Evolutionary conservation across 352 stramenopile species (phyloP).

Genomic region (Hyaloperonospora arabidopsidis): DNA sequence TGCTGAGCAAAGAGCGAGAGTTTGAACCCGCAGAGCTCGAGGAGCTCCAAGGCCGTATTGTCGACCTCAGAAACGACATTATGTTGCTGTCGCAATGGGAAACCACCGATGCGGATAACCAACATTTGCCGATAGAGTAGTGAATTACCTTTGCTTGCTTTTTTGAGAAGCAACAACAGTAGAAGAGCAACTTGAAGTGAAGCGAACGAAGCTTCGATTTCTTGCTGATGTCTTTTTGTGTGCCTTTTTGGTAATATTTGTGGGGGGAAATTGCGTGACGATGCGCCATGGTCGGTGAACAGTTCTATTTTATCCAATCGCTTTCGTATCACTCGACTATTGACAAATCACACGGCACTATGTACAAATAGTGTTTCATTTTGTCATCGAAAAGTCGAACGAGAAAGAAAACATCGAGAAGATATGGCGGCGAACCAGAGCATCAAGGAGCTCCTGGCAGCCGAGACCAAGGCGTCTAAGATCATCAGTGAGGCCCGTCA

Average conservation of each 20-base stretch:
- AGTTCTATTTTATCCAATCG: too few relatives aligned
- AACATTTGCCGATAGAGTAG: slow-evolving; percentile 4
- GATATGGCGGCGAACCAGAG: slow-evolving; percentile 80
- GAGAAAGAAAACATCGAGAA: slow-evolving; percentile 15
- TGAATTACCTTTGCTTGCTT: neutral
- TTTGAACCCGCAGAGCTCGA: slow-evolving; percentile 37
- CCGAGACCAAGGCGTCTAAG: slow-evolving; percentile 86
- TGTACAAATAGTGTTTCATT: too few relatives aligned
- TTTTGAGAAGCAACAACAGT: slow-evolving; percentile 1
- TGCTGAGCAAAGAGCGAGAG: slow-evolving; percentile 49
- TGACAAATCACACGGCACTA: too few relatives aligned
- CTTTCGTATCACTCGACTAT: too few relatives aligned
- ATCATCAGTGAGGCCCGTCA: slow-evolving; percentile 84
- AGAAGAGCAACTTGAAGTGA: slow-evolving; percentile 2
- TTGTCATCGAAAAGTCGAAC: neutral
- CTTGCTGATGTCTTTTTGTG: slow-evolving; percentile 11
- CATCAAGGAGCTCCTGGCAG: slow-evolving; percentile 87
- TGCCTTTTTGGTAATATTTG: too few relatives aligned
- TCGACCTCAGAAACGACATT: slow-evolving; percentile 56
- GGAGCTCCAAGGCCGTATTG: slow-evolving; percentile 37
- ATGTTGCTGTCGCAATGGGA: slow-evolving; percentile 47
- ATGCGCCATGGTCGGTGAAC: too few relatives aligned
- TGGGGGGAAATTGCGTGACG: too few relatives aligned
- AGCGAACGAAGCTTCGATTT: slow-evolving; percentile 27
- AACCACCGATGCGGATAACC: slow-evolving; percentile 22